Percentiles rank a stretch among this genome's conserved stretches.
phyloP scores from a whole-genome alignment of 192 early-diverging fungal genomes.

The Coemansia sp. region DNA sequence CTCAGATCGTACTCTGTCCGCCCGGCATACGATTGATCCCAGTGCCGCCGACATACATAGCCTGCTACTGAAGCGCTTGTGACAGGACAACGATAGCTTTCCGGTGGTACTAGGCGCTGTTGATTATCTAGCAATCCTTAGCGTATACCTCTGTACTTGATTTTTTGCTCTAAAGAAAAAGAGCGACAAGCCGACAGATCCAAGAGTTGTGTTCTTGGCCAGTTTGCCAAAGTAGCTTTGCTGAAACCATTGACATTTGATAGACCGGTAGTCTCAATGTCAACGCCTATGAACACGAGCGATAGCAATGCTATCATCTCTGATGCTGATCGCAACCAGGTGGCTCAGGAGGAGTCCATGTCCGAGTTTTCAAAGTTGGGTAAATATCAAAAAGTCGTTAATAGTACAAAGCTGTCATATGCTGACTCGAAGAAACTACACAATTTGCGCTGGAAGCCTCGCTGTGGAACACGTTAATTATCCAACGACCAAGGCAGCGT shows the following conservation, averaged over 20 bases:
- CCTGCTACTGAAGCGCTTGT: not conserved
- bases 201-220: not conserved
- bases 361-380: slow-evolving; percentile 34
- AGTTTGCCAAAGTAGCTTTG: not conserved
- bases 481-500: not conserved
- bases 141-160: not conserved
- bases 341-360: slow-evolving; percentile 36
- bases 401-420: not conserved
- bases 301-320: not conserved
- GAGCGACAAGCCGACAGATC: not conserved
- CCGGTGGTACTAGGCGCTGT: not conserved
- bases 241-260: not conserved
- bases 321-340: slow-evolving; percentile 30
- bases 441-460: not conserved
- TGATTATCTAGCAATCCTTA: not conserved
- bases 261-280: not conserved
- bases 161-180: not conserved
- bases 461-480: not conserved
- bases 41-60: not conserved
- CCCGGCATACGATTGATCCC: not conserved
- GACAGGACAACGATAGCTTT: not conserved
- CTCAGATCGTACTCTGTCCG: not conserved
- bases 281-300: not conserved
- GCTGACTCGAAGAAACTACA: not conserved
- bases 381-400: slow-evolving; percentile 26